phyloP scores from a whole-genome alignment of 2,329 filamentous ascomycete species.

The Phyllachora maydis region DNA sequence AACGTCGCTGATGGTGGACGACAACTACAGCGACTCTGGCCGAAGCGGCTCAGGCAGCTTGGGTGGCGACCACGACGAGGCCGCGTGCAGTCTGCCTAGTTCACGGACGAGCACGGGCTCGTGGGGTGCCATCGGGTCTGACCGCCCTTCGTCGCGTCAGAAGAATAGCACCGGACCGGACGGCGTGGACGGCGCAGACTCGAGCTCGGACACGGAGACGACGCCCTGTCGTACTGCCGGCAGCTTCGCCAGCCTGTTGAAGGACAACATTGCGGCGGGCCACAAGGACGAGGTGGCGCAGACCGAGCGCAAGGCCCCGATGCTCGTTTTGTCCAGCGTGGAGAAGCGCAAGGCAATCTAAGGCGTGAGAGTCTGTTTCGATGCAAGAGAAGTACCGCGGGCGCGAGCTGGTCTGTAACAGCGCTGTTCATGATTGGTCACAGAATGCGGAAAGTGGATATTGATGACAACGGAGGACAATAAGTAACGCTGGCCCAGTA shows the following conservation, averaged over 20 bases:
- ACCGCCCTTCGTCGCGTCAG: constrained; percentile 54
- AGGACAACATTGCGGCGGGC: constrained; percentile 32
- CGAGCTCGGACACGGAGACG: constrained; percentile 21
- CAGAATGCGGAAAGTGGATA: too few species aligned
- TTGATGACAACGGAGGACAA: too few species aligned
- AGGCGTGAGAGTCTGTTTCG: too few species aligned
- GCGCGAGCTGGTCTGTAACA: too few species aligned
- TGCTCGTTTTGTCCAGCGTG: constrained; percentile 70
- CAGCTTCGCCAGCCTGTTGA: constrained; percentile 47
- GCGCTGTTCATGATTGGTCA: too few species aligned
- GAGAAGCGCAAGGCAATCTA: constrained; percentile 61
- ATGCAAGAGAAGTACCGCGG: too few species aligned
- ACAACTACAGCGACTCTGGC: constrained; percentile 55
- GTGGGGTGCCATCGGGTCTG: constrained; percentile 68
- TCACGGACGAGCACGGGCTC: constrained; percentile 55
- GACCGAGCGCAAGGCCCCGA: constrained; percentile 60
- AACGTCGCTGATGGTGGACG: constrained; percentile 44
- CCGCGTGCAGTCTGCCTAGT: constrained; percentile 47
- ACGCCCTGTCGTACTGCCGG: constrained; percentile 27
- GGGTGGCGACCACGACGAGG: constrained; percentile 42
- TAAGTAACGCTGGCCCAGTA: too few species aligned
- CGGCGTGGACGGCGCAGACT: constrained; percentile 29
- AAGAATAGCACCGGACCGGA: too few species aligned
- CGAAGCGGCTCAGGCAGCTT: constrained; percentile 63
- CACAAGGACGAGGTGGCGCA: constrained; percentile 33